Base-by-base conservation (phyloP, 1,139 yeast genomes). In the Arxiozyma bovina region DNA sequence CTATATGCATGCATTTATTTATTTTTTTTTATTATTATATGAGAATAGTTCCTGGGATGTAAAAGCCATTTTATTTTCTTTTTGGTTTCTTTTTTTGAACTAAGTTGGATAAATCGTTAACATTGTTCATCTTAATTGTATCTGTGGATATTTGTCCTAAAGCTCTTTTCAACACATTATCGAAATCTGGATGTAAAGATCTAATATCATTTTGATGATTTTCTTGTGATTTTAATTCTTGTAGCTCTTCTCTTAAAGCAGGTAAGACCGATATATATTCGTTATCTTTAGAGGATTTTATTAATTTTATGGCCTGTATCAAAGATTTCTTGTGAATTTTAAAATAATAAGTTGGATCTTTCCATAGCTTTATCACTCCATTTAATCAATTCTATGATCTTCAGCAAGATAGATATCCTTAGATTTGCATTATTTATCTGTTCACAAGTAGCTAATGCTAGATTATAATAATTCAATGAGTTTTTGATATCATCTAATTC, bases 91-190 rank as follows among this genome's bases (percentile, higher is more conserved):
- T 78, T 68, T 80, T 81, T 57, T 77, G 75, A 18, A 83, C 82
- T 69, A 80, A 73, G 8, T 78, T 71, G 2, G 82, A 77, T 58
- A 83, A 71, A 62, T 83, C 87, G 59, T 80, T 81, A 20, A 83
- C 81, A 7, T 22, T 43, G 8, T 49, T 38, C 4, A 50, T 53
- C 34, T 53, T 48, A 22, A 42, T 21, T 22, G 45, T 30, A 15
- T 53, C 55, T 7, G 48, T 18, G 4, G 52, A 20, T 22, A 55
- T 25, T 47, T 57, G 56, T 1, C 59, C 58, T 12, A 57, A 41
- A 5, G 59, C 59, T 38, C 59, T 52, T 43, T 57, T 57, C 8
- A 57, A 45, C 9, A 57, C 52, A 18, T 42, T 52, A 47, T 57
- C 60, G 43, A 57, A 57, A 5, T 45, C 57, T 15, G 59, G 58